A percentile compares a stretch with the other conserved stretches of the same genome.
Conservation (phyloP, 2,329 filamentous ascomycete species). For the Fusarium multiceps region DNA sequence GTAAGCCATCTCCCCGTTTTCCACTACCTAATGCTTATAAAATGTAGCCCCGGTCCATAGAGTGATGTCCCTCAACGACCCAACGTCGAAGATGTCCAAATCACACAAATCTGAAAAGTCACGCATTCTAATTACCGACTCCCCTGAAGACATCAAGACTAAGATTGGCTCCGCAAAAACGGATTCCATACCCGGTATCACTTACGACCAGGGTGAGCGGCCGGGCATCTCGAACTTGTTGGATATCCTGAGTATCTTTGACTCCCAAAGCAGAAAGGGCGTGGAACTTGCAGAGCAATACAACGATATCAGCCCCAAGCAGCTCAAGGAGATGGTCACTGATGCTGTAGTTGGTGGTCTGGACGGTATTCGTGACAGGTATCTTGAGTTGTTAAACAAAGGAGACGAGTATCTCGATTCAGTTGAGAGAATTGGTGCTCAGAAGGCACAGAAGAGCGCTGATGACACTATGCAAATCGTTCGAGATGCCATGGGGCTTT, state of each 20-base stretch:
- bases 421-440: slow-evolving; percentile 68
- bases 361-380: slow-evolving; percentile 66
- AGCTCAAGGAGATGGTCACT: slow-evolving; percentile 65
- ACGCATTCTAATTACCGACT: slow-evolving; percentile 85
- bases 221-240: slow-evolving; percentile 92
- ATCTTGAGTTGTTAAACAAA: slow-evolving; percentile 60
- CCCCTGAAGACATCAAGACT: slow-evolving; percentile 67
- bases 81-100: slow-evolving; percentile 92
- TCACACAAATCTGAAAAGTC: slow-evolving; percentile 78
- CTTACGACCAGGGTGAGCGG: slow-evolving; percentile 75
- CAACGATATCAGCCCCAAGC: slow-evolving; percentile 51
- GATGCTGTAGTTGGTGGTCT: slow-evolving; percentile 66
- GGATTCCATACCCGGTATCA: slow-evolving; percentile 74
- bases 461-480: slow-evolving; percentile 66
- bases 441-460: slow-evolving; percentile 71
- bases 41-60: slow-evolving; percentile 77
- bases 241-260: slow-evolving; percentile 79
- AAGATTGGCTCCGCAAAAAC: slow-evolving; percentile 83
- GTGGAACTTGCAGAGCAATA: slow-evolving; percentile 55
- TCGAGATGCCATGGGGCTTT: slow-evolving; percentile 63
- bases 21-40: background rate
- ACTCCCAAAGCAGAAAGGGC: slow-evolving; percentile 55
- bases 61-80: slow-evolving; percentile 88
- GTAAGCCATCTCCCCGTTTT: slow-evolving; percentile 56
- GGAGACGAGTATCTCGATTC: slow-evolving; percentile 66